A percentile compares a stretch with the other conserved stretches of the same genome.
Conservation (phyloP, 2,329 filamentous ascomycete genomes). For the Nemania sp. region DNA sequence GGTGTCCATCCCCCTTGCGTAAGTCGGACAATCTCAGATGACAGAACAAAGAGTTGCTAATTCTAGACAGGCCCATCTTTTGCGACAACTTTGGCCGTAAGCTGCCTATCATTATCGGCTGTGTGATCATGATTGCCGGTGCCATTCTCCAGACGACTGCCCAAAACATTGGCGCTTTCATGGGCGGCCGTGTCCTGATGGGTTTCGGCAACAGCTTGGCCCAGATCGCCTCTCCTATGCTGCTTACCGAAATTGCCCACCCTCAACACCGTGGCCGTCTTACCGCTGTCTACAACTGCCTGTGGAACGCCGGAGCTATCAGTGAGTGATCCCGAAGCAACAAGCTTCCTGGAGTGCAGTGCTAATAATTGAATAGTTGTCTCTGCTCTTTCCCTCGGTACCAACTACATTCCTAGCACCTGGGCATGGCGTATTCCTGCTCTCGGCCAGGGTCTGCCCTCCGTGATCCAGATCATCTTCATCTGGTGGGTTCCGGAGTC, state of each 20-base stretch:
- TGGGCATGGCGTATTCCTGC: conserved; percentile 57
- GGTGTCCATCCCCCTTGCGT: conserved; percentile 59
- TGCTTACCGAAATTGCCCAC: conserved; percentile 57
- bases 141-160: conserved; percentile 59
- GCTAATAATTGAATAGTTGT: conserved; percentile 41
- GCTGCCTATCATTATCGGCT: conserved; percentile 53
- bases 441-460: conserved; percentile 51
- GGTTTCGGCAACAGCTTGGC: conserved; percentile 59
- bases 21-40: conserved; percentile 27
- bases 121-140: conserved; percentile 55
- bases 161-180: conserved; percentile 49
- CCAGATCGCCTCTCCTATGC: conserved; percentile 55
- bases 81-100: conserved; percentile 56
- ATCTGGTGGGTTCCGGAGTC: conserved; percentile 49
- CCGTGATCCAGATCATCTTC: conserved; percentile 51
- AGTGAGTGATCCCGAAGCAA: conserved; percentile 26
- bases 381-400: conserved; percentile 54
- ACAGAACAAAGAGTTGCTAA: conserved; percentile 5
- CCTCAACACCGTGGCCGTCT: conserved; percentile 57
- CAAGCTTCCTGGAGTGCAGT: not conserved
- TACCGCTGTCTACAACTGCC: conserved; percentile 57
- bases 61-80: conserved; percentile 47
- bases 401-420: conserved; percentile 48
- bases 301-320: conserved; percentile 51
- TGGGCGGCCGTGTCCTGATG: conserved; percentile 60